Conservation (phyloP, 768 basidiomycete species). For the Suillus discolor region DNA sequence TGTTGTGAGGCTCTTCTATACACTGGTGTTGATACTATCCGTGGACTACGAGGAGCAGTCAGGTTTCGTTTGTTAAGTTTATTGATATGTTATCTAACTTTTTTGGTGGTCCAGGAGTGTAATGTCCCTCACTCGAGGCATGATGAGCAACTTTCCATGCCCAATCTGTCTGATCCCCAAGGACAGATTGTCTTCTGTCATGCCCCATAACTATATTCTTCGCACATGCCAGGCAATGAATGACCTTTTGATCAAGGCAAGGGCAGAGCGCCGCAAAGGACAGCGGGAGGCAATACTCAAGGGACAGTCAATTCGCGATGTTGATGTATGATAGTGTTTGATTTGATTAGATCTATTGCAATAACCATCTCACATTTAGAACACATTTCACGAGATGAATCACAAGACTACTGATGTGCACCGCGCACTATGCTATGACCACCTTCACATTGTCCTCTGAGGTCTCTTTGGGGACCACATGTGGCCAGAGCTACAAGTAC, state of each 20-base stretch:
- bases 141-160: conserved; percentile 32
- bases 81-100: background rate
- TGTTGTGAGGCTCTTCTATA: conserved; percentile 31
- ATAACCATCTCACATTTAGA: conserved; percentile 1
- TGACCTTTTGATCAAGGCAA: conserved; percentile 14
- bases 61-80: conserved; percentile 11
- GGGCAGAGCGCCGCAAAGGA: conserved; percentile 12
- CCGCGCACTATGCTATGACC: conserved; percentile 37
- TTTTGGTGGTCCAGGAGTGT: conserved; percentile 25
- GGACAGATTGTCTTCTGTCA: conserved; percentile 21
- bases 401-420: conserved; percentile 33
- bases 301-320: conserved; percentile 14
- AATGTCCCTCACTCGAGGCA: conserved; percentile 37
- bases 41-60: conserved; percentile 50
- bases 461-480: conserved; percentile 39
- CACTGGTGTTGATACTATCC: conserved; percentile 33
- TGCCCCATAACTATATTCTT: conserved; percentile 12
- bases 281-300: conserved; percentile 21
- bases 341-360: background rate
- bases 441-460: conserved; percentile 28
- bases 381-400: conserved; percentile 39
- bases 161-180: conserved; percentile 40
- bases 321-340: conserved; percentile 16
- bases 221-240: conserved; percentile 22
- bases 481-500: conserved; percentile 23